These are phyloP conservation scores for Calocera cornea DNA, from an alignment of 768 basidiomycete genomes.

Conservation along the genomic window DNA sequence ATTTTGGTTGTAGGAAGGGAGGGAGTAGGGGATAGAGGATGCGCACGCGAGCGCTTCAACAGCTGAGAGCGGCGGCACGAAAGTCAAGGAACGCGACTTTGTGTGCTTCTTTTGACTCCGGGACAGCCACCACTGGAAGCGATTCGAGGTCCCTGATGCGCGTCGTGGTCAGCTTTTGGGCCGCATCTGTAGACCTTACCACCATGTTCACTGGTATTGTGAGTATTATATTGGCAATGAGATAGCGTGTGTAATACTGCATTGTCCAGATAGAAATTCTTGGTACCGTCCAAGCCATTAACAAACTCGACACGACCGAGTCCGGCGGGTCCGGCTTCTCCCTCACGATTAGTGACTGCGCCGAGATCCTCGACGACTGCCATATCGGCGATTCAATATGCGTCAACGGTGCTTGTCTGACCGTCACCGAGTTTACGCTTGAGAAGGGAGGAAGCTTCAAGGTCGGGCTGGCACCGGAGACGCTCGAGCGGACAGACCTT, in stretches of 20 bases:
- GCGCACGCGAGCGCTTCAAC: not conserved
- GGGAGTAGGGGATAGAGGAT: not conserved
- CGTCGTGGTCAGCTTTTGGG: not conserved
- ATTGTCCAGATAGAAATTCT: slow-evolving; percentile 69
- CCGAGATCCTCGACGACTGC: slow-evolving; percentile 72
- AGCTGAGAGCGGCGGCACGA: not conserved
- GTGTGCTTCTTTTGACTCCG: not conserved
- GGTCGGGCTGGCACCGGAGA: slow-evolving; percentile 94
- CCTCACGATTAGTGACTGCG: slow-evolving; percentile 58
- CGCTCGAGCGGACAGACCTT: slow-evolving; percentile 76
- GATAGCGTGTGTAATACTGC: not conserved
- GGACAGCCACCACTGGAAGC: not conserved
- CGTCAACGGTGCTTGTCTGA: slow-evolving; percentile 77
- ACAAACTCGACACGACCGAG: slow-evolving; percentile 34
- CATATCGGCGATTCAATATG: slow-evolving; percentile 89
- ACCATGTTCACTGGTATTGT: slow-evolving; percentile 2
- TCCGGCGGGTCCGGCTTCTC: slow-evolving; percentile 56
- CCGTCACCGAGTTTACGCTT: slow-evolving; percentile 68
- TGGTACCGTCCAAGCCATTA: slow-evolving; percentile 54
- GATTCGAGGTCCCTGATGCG: not conserved
- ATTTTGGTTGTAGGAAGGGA: slow-evolving; percentile 23
- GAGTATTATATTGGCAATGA: not conserved
- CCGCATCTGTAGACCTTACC: not conserved
- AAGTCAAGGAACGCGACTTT: not conserved
- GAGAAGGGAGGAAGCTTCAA: slow-evolving; percentile 65